phyloP scores from a whole-genome alignment of 2,329 filamentous ascomycete genomes.

The Fulvia fulva region DNA sequence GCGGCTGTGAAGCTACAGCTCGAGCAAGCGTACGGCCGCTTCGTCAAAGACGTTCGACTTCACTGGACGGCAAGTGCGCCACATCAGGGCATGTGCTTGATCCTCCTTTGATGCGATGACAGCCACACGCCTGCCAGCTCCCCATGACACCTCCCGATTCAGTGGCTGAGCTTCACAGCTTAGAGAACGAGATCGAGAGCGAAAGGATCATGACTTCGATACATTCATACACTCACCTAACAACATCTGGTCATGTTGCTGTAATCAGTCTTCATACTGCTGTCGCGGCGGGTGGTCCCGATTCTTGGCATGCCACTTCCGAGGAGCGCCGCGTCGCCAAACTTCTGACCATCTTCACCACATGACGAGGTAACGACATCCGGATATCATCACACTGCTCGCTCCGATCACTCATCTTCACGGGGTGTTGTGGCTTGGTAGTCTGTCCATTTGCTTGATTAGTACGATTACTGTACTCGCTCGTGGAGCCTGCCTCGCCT shows the following conservation, averaged over 20 bases:
- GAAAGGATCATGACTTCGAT: not conserved
- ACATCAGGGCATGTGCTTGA: not conserved
- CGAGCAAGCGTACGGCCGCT: not conserved
- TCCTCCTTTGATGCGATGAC: not conserved
- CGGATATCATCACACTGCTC: too few species aligned
- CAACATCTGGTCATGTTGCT: too few species aligned
- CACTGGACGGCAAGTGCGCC: not conserved
- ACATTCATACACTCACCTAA: not conserved
- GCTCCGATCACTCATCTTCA: too few species aligned
- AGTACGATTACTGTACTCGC: not conserved
- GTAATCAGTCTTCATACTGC: not conserved
- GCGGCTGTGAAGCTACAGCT: not conserved
- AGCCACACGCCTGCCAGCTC: not conserved
- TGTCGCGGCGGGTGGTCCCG: too few species aligned
- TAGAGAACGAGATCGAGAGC: slow-evolving; percentile 7
- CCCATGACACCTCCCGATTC: not conserved
- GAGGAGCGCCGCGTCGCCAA: too few species aligned
- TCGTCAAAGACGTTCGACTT: not conserved
- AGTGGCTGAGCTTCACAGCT: not conserved
- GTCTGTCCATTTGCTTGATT: too few species aligned
- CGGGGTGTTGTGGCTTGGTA: too few species aligned
- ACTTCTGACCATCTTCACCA: too few species aligned
- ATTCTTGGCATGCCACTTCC: not conserved
- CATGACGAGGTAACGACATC: too few species aligned
- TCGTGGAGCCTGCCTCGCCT: not conserved